Evolutionary conservation across 2,329 filamentous ascomycete genomes (phyloP), one percentile per base, ranked within the genome.

Genomic region (Rutstroemia sydowiana): DNA sequence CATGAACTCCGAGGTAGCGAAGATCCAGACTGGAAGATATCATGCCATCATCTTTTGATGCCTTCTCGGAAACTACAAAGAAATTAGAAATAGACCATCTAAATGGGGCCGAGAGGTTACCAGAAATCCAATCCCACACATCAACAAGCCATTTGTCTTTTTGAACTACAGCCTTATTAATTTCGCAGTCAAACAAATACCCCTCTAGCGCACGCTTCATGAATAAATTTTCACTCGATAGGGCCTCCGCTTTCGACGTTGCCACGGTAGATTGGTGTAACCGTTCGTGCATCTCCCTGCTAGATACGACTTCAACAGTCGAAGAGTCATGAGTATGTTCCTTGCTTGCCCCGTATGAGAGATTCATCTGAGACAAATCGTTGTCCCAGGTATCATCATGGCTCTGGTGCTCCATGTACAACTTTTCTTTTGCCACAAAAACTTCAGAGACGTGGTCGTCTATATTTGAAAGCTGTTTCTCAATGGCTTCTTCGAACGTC

Each of bases 71-170:
- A 55, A 78, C 81, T 79, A 11, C 10, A 37, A 31, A 42, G 44
- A 42, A 11, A 11, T 45, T 20, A 52, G 36, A 36, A 6, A 39
- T 20, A 5, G 39, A n/a, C n/a, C 9, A 18, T 4, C 26, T 31
- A 14, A 49, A 28, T 37, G 44, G 16, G 11, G n/a, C 57, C 75
- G 23, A 26, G 4, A 26, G 8, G 72, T 63, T 63, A 82, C 85
- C 81, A 53, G 78, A 75, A 44, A 91, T 74, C 75, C 87, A 88
- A 43, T 81, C 78, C 88, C 88, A 95, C n/a, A 87, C 71, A 51
- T 87, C 84, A 52, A 82, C 77, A n/a, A 92, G 72, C 79, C 86
- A 88, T 28, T 78, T 79, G 61, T 91, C 84, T 55, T 88, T 85
- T 5, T 75, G 72, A 1, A 87, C 76, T n/a, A 91, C 77, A 5